Conservation (phyloP, 768 basidiomycete species). For the Leccinellum luteum region DNA sequence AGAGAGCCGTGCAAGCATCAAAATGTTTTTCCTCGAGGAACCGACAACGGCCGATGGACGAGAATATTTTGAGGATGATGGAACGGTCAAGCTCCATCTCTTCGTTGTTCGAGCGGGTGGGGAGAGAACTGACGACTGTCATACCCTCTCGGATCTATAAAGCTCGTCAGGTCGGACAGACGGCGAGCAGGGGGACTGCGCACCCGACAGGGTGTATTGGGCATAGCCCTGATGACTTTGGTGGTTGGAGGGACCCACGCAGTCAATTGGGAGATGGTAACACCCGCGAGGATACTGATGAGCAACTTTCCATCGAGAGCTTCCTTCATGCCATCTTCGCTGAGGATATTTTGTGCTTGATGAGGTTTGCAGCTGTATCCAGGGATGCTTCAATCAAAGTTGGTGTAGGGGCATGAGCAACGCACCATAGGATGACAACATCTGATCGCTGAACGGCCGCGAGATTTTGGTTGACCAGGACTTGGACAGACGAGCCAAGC, state of each 20-base stretch:
- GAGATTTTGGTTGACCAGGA: slow-evolving; percentile 69
- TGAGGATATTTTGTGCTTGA: slow-evolving; percentile 70
- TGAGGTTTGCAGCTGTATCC: slow-evolving; percentile 87
- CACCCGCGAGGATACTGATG: slow-evolving; percentile 97
- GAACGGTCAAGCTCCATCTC: slow-evolving; percentile 56
- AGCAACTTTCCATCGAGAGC: slow-evolving; percentile 88
- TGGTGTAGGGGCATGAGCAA: background rate
- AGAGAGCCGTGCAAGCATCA: slow-evolving; percentile 95
- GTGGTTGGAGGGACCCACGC: slow-evolving; percentile 75
- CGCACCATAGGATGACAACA: slow-evolving; percentile 87
- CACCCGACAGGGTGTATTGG: slow-evolving; percentile 96
- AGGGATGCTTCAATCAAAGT: slow-evolving; percentile 1
- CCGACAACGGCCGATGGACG: slow-evolving; percentile 92
- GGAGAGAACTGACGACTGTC: slow-evolving; percentile 86
- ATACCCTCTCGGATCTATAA: slow-evolving; percentile 95
- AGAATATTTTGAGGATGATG: slow-evolving; percentile 91
- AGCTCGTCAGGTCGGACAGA: background rate
- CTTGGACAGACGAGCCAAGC: slow-evolving; percentile 65
- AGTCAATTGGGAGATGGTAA: slow-evolving; percentile 79
- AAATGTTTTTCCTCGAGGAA: slow-evolving; percentile 99
- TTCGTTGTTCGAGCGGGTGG: slow-evolving; percentile 38
- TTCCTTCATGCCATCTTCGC: slow-evolving; percentile 71
- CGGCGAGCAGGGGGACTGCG: slow-evolving; percentile 12
- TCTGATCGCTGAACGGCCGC: slow-evolving; percentile 70
- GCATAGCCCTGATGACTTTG: slow-evolving; percentile 93